Base-by-base conservation (phyloP, 2,329 filamentous ascomycete genomes). In the Trichoderma oligosporum region DNA sequence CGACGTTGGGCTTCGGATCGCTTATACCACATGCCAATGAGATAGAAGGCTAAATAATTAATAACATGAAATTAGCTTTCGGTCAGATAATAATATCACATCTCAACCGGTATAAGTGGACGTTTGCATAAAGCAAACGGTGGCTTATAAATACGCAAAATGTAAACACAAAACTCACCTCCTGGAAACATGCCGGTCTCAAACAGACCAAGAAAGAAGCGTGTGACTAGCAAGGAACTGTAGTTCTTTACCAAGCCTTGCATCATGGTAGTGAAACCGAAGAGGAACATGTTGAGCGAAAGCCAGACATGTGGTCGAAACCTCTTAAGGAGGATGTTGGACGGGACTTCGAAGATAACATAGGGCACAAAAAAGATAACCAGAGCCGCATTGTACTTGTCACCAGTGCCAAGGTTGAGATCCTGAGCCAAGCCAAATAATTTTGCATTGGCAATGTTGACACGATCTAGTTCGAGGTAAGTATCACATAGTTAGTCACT, bases 21-120 rank as follows among this genome's bases (percentile, higher is more conserved):
- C 59, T 86, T 85, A 66, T 97, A 99, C 91, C 89, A 95, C 86
- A 93, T 93, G 58, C 89, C 85, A 60, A 91, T 85, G 7, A 92
- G 75, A 67, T 91, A 88, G 68, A 88, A 81, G 48, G 74, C 76
- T 74, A 36, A 41, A n/a, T 2, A 11, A 51, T 29, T 8, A 44
- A 16, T 35, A 25, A 31, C 22, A 20, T 16, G 6, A 6, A n/a
- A 12, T 33, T 24, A 59, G 29, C 36, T 35, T 9, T 20, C 7
- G 27, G 7, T 16, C 20, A n/a, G n/a, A n/a, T n/a, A n/a, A n/a
- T n/a, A n/a, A n/a, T n/a, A n/a, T n/a, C n/a, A n/a, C n/a, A n/a
- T n/a, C n/a, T n/a, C n/a, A n/a, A n/a, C n/a, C n/a, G n/a, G n/a
- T n/a, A n/a, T n/a, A n/a, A n/a, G n/a, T n/a, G n/a, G n/a, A n/a